These are phyloP conservation scores for Priceomyces carsonii DNA, from an alignment of 805 yeast genomes.

Conservation along the genomic window DNA sequence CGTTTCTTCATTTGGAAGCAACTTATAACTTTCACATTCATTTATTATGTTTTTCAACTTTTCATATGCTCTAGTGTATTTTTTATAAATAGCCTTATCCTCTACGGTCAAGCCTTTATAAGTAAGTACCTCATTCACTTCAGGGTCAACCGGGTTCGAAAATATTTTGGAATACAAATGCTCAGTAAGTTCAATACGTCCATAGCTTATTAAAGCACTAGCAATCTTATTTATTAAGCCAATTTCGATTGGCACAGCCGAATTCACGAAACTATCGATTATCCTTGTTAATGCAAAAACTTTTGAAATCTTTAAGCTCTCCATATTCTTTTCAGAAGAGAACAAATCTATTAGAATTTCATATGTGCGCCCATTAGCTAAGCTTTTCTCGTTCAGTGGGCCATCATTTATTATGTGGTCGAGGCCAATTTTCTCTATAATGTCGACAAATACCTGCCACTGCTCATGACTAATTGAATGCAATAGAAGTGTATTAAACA, in stretches of 20 bases:
- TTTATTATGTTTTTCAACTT: conserved; percentile 13
- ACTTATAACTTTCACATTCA: conserved; percentile 8
- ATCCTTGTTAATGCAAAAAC: conserved; percentile 5
- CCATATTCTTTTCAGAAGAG: conserved; percentile 6
- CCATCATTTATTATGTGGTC: background rate
- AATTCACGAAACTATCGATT: conserved; percentile 6
- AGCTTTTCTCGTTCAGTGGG: background rate
- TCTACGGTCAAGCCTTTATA: conserved; percentile 22
- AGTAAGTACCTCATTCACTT: conserved; percentile 11
- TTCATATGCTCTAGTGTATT: conserved; percentile 15
- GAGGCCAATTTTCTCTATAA: conserved; percentile 13
- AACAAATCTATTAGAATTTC: conserved; percentile 16
- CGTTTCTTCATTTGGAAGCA: conserved; percentile 27
- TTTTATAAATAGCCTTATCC: conserved; percentile 19
- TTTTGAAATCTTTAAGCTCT: background rate
- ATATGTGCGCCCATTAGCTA: conserved; percentile 20
- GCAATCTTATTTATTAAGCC: conserved; percentile 19
- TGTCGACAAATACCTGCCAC: conserved; percentile 20
- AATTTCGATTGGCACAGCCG: conserved; percentile 14
- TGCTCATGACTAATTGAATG: conserved; percentile 30
- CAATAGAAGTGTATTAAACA: conserved; percentile 25
- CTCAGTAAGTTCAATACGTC: conserved; percentile 12
- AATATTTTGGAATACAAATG: conserved; percentile 9
- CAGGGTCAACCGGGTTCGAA: background rate
- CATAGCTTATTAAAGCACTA: conserved; percentile 13